Evolutionary conservation across 805 yeast species (phyloP), one percentile per base, ranked within the genome.

Genomic region (Saturnispora gosingensis): DNA sequence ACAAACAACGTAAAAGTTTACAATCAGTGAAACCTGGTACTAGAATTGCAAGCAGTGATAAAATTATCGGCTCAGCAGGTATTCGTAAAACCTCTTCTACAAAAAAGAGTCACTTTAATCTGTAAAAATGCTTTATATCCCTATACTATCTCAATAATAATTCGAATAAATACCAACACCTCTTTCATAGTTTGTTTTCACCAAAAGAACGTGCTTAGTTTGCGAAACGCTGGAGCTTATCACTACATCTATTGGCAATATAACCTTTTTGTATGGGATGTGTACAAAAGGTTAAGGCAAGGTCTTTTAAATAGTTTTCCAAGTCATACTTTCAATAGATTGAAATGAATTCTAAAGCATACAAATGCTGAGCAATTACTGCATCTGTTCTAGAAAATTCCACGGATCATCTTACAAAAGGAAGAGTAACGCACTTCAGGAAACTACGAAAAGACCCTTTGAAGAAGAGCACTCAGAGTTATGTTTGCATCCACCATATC

Each of bases 401-500:
- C 24, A 11, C 18, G 42, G 11, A 18, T 38, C 16, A 18, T 38
- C n/a, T 20, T 38, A 38, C 24, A 38, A 18, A 38, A 38, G 22
- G 24, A n/a, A n/a, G 42, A 11, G 24, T 5, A 38, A 38, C 34
- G 34, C 34, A 30, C 34, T 30, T 30, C 34, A 11, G 4, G 13
- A 10, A 30, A 1, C 34, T 30, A 2, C 5, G 1, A 13, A 30
- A 2, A 30, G 15, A 30, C 34, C 13, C 6, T 10, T 30, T 4
- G 34, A 30, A 9, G 2, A 11, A 3, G 11, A 30, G 5, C 6
- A 15, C 11, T 11, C 10, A 15, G 11, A 15, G 7, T 5, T 40
- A 66, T 66, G 70, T 66, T 66, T 63, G 70, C 67, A 1, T 59
- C 70, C 1, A 65, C 69, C 3, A 45, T 66, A 22, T 62, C 68